Evolutionary conservation across 768 basidiomycete species (phyloP).

Genomic region (Dentipellis fragilis): DNA sequence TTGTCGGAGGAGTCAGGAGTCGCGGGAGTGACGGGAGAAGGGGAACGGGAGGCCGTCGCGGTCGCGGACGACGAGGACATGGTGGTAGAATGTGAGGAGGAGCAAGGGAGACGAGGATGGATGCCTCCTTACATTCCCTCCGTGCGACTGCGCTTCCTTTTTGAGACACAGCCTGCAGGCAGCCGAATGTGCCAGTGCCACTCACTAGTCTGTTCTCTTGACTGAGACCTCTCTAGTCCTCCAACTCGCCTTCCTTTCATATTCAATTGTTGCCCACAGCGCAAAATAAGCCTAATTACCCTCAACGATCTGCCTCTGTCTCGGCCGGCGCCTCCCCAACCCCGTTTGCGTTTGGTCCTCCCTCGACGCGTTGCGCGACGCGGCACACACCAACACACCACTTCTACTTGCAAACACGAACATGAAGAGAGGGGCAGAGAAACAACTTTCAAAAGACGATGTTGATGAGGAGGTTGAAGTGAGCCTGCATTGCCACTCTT

Average conservation of each 20-base stretch:
- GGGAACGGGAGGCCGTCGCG: constrained; percentile 49
- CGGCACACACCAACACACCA: neutral
- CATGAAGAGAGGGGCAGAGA: constrained; percentile 74
- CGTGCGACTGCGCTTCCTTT: neutral
- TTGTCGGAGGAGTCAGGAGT: constrained; percentile 58
- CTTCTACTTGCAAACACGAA: neutral
- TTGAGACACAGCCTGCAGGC: neutral
- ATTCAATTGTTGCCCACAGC: too few relatives aligned
- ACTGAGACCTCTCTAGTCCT: too few relatives aligned
- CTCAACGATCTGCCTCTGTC: too few relatives aligned
- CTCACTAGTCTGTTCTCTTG: too few relatives aligned
- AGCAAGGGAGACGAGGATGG: neutral
- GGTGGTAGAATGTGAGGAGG: constrained; percentile 5
- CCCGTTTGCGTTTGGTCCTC: neutral
- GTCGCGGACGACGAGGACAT: constrained; percentile 57
- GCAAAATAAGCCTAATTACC: too few relatives aligned
- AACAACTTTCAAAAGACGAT: constrained; percentile 53
- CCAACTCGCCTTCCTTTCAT: too few relatives aligned
- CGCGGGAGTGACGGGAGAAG: constrained; percentile 58
- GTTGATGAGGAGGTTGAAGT: constrained; percentile 30
- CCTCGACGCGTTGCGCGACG: neutral
- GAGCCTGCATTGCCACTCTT: neutral
- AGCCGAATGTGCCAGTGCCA: too few relatives aligned
- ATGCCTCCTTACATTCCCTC: neutral
- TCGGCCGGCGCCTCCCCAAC: too few relatives aligned